phyloP scores from a whole-genome alignment of 257 asterid genomes.

The Fraxinus americana region DNA sequence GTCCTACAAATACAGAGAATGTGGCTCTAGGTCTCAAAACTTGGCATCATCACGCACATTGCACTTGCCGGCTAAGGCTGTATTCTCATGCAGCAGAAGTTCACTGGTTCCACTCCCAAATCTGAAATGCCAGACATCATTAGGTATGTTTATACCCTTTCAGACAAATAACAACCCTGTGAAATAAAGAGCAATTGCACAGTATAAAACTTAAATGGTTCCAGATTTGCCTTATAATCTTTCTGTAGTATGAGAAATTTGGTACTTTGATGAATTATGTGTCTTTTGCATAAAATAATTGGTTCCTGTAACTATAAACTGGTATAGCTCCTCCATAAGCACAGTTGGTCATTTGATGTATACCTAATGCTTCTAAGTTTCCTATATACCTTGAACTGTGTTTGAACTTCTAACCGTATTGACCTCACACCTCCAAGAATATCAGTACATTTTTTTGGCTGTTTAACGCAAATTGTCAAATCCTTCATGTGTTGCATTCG shows the following conservation, averaged over 20 bases:
- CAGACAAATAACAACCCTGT: background rate
- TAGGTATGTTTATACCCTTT: slow-evolving; percentile 42
- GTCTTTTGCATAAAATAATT: background rate
- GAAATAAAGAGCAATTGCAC: background rate
- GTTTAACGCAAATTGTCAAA: background rate
- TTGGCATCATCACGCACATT: slow-evolving; percentile 28
- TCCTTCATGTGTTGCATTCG: background rate
- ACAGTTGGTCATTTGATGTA: background rate
- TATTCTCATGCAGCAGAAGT: slow-evolving; percentile 27
- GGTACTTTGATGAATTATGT: background rate
- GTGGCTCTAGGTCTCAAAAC: slow-evolving; percentile 29
- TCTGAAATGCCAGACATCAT: slow-evolving; percentile 24
- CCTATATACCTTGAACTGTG: background rate
- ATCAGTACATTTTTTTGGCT: background rate
- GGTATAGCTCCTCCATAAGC: background rate
- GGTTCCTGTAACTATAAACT: background rate
- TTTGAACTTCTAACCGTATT: background rate
- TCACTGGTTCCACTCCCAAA: slow-evolving; percentile 29
- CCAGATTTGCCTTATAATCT: background rate
- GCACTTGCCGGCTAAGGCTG: slow-evolving; percentile 19
- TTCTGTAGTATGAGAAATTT: background rate
- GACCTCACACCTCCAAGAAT: background rate
- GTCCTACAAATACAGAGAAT: slow-evolving; percentile 34
- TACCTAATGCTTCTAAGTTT: slow-evolving; percentile 7
- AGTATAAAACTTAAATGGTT: background rate